Percentiles rank a stretch among this genome's conserved stretches.
Evolutionary conservation across 192 early-diverging fungal genomes (phyloP).

Genomic region (Gaertneriomyces semiglobifer): DNA sequence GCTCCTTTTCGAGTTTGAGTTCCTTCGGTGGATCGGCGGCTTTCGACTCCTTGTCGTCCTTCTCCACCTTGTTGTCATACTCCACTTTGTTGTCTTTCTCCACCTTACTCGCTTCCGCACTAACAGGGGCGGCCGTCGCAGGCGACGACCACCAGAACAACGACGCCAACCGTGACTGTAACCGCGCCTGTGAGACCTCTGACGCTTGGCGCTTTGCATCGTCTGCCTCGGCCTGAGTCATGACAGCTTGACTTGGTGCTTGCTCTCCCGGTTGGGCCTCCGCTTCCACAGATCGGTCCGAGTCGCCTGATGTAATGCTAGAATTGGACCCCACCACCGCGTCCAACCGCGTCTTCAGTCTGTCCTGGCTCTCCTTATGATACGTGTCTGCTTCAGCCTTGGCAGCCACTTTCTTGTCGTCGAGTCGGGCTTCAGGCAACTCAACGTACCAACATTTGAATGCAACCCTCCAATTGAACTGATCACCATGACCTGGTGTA

Average conservation of each 20-base stretch:
- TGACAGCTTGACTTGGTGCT: neutral
- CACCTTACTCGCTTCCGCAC: no score
- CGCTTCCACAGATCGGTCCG: neutral
- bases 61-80: neutral
- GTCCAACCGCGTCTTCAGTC: conserved; percentile 13
- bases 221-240: neutral
- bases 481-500: neutral
- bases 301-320: neutral
- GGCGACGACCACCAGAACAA: neutral
- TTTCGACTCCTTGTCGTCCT: neutral
- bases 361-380: conserved; percentile 5
- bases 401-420: neutral
- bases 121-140: no score
- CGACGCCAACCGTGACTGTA: neutral
- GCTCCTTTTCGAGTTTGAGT: neutral
- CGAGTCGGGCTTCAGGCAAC: neutral
- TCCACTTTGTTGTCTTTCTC: neutral
- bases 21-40: conserved; percentile 5
- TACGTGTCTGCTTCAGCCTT: neutral
- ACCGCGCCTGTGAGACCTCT: conserved; percentile 4
- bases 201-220: conserved; percentile 9
- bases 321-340: neutral
- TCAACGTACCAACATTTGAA: conserved; percentile 42
- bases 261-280: neutral
- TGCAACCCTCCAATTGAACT: conserved; percentile 1